Percentiles rank a stretch among this genome's conserved stretches.
Evolutionary conservation across 2,329 filamentous ascomycete genomes (phyloP).

Genomic region (Ustilaginoidea virens): DNA sequence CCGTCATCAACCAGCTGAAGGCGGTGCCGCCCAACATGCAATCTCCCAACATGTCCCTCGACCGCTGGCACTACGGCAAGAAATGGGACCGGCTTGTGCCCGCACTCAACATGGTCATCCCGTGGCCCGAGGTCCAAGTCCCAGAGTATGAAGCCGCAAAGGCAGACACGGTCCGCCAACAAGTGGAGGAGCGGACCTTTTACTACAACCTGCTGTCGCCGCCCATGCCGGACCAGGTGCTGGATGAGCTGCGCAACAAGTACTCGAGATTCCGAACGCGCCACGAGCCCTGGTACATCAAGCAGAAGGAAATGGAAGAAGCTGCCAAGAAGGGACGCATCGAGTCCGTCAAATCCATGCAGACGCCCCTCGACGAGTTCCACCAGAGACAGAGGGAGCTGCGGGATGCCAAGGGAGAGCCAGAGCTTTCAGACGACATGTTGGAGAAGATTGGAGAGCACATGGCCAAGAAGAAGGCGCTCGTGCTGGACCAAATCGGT

Average conservation of each 20-base stretch:
- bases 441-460: constrained; percentile 46
- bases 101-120: constrained; percentile 56
- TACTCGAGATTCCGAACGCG: constrained; percentile 70
- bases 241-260: constrained; percentile 75
- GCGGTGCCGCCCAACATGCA: constrained; percentile 33
- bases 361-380: constrained; percentile 43
- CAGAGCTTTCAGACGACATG: constrained; percentile 41
- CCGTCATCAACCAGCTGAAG: constrained; percentile 59
- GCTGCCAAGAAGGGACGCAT: constrained; percentile 21
- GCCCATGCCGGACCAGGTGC: constrained; percentile 63
- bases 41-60: constrained; percentile 24
- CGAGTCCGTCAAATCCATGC: constrained; percentile 23
- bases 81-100: constrained; percentile 46
- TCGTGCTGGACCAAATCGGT: constrained; percentile 22
- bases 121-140: constrained; percentile 50
- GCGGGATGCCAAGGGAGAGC: constrained; percentile 37
- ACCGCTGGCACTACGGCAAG: constrained; percentile 24
- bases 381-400: constrained; percentile 37
- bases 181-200: constrained; percentile 62
- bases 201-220: constrained; percentile 60
- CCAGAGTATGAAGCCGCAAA: constrained; percentile 37
- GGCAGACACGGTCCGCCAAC: constrained; percentile 59
- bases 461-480: constrained; percentile 38
- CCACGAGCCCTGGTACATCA: constrained; percentile 61
- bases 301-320: constrained; percentile 45